Evolutionary conservation across 768 basidiomycete genomes (phyloP).

Genomic region (Boletus vinaceobasis): DNA sequence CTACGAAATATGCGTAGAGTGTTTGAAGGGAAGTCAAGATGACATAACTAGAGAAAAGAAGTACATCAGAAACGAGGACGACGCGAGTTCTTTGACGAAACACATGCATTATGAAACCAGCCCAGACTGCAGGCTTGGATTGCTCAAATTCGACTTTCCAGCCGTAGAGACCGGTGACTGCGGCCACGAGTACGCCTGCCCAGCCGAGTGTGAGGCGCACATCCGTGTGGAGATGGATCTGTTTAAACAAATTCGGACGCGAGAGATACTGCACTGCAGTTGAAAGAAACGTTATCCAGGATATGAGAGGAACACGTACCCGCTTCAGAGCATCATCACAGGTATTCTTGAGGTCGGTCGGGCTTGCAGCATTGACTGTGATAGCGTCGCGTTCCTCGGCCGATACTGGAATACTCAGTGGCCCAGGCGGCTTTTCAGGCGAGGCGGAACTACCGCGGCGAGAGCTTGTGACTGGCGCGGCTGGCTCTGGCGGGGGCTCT

Average conservation of each 20-base stretch:
- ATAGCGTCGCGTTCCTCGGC: constrained; percentile 49
- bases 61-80: constrained; percentile 2
- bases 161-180: constrained; percentile 79
- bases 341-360: constrained; percentile 62
- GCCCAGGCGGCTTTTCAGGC: constrained; percentile 46
- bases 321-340: constrained; percentile 90
- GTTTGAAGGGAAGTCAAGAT: constrained; percentile 69
- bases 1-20: constrained; percentile 82
- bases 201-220: constrained; percentile 86
- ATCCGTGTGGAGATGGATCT: constrained; percentile 84
- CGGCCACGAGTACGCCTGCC: constrained; percentile 78
- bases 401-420: constrained; percentile 46
- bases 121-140: constrained; percentile 76
- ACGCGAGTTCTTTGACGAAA: constrained; percentile 5
- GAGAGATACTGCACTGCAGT: constrained; percentile 64
- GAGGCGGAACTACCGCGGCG: constrained; percentile 29
- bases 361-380: constrained; percentile 58
- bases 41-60: constrained; percentile 55
- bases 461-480: constrained; percentile 11
- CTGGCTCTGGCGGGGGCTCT: constrained; percentile 9
- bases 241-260: constrained; percentile 78
- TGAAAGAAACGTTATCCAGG: background rate
- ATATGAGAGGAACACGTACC: constrained; percentile 42
- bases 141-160: constrained; percentile 87
- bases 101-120: constrained; percentile 74